phyloP scores from a whole-genome alignment of 169 alveolate species.

The Plasmodium coatneyi region DNA sequence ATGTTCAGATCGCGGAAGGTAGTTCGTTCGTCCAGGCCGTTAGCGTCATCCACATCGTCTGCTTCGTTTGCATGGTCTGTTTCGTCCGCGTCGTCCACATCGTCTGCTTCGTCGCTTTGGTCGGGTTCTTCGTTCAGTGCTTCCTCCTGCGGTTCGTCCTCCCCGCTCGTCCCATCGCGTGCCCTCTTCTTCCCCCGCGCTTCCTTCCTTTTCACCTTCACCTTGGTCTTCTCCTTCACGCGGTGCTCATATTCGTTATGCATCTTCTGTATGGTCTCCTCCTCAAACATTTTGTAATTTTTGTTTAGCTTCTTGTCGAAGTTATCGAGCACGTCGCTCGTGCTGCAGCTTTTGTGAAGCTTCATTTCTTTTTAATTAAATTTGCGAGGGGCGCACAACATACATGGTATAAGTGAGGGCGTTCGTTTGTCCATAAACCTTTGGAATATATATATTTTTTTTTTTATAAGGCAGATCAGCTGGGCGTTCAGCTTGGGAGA shows the following conservation, averaged over 20 bases:
- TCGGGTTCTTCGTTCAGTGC: neutral
- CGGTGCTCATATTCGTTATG: constrained; percentile 63
- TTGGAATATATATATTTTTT: neutral
- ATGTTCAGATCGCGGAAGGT: constrained; percentile 94
- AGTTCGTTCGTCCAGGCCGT: neutral
- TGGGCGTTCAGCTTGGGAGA: neutral
- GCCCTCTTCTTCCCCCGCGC: neutral
- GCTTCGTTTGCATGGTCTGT: neutral
- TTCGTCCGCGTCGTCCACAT: neutral
- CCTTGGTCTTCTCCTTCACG: constrained; percentile 19
- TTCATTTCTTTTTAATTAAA: neutral
- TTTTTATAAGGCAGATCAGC: neutral
- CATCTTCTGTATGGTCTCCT: constrained; percentile 31
- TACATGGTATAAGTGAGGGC: neutral
- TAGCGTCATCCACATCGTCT: neutral
- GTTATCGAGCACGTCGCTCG: constrained; percentile 17
- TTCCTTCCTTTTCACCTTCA: neutral
- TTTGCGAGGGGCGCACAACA: neutral
- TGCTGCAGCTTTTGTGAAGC: constrained; percentile 10
- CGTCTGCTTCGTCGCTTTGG: neutral
- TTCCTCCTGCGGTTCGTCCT: neutral
- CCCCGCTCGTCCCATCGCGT: neutral
- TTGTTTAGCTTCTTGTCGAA: constrained; percentile 58
- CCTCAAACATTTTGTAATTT: constrained; percentile 44
- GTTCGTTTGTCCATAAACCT: neutral